phyloP scores from a whole-genome alignment of 2,329 filamentous ascomycete genomes.

The Trichoderma sp. region DNA sequence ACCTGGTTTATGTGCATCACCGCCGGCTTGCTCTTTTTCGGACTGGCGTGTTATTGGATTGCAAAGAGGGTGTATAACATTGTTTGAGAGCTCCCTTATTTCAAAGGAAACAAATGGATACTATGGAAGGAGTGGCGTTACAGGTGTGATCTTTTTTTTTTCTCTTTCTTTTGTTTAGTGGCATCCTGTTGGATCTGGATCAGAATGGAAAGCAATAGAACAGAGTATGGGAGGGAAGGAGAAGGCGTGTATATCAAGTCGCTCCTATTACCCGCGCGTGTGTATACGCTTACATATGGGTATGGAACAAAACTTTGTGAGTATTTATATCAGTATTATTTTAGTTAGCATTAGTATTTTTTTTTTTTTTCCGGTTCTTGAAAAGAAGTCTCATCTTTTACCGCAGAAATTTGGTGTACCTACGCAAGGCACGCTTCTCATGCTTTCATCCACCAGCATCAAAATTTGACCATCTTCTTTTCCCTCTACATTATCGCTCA shows the following conservation, averaged over 20 bases:
- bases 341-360: not conserved
- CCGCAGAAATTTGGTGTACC: not conserved
- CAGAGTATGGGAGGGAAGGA: not conserved
- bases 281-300: not conserved
- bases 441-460: too few relatives aligned
- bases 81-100: conserved; percentile 50
- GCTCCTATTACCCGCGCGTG: not conserved
- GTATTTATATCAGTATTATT: not conserved
- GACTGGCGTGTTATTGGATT: conserved; percentile 74
- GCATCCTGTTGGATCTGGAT: conserved; percentile 2
- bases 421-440: too few relatives aligned
- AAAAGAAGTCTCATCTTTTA: not conserved
- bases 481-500: too few relatives aligned
- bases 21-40: conserved; percentile 75
- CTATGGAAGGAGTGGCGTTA: not conserved
- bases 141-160: not conserved
- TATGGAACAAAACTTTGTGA: not conserved
- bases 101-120: not conserved
- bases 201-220: conserved; percentile 15
- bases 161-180: not conserved
- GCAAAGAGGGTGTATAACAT: conserved; percentile 84
- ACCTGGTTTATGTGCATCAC: conserved; percentile 77
- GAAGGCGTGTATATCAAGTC: not conserved
- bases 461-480: too few relatives aligned
- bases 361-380: too few relatives aligned